A percentile compares a stretch with the other conserved stretches of the same genome.
phyloP scores from a whole-genome alignment of 306 rosid species.

The Coriaria nepalensis region DNA sequence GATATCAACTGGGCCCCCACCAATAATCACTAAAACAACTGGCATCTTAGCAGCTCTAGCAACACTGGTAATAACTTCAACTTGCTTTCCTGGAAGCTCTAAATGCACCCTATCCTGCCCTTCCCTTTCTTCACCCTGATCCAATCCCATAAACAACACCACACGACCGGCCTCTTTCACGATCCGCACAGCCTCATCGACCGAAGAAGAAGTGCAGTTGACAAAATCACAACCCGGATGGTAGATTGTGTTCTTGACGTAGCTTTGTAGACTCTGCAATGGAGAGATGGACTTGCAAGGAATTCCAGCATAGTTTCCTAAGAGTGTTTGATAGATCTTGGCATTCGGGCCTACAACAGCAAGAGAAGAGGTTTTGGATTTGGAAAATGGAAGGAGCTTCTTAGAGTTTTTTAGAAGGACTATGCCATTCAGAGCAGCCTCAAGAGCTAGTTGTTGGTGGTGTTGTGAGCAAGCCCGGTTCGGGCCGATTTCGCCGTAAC shows the following conservation, averaged over 20 bases:
- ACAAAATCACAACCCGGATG: slow-evolving; percentile 59
- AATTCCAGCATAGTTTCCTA: slow-evolving; percentile 75
- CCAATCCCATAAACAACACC: slow-evolving; percentile 77
- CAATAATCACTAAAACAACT: slow-evolving; percentile 55
- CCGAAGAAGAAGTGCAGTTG: slow-evolving; percentile 35
- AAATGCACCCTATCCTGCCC: slow-evolving; percentile 49
- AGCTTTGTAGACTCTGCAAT: slow-evolving; percentile 42
- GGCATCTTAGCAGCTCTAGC: slow-evolving; percentile 63
- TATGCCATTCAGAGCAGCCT: slow-evolving; percentile 83
- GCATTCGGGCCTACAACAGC: slow-evolving; percentile 86
- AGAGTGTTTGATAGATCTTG: slow-evolving; percentile 42
- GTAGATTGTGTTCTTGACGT: slow-evolving; percentile 30
- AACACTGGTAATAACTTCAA: slow-evolving; percentile 41
- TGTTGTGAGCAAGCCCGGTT: slow-evolving; percentile 49
- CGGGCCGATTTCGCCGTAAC: slow-evolving; percentile 52
- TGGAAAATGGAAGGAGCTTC: slow-evolving; percentile 56
- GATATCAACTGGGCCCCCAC: slow-evolving; percentile 85
- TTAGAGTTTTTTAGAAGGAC: slow-evolving; percentile 69
- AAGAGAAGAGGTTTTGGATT: slow-evolving; percentile 36
- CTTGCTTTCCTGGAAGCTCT: slow-evolving; percentile 66
- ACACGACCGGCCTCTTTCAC: slow-evolving; percentile 54
- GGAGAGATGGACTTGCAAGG: slow-evolving; percentile 56
- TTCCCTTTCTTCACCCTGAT: slow-evolving; percentile 66
- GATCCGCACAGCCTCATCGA: slow-evolving; percentile 39
- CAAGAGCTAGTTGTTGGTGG: slow-evolving; percentile 60